Evolutionary conservation across 202 grass and related monocot genomes (phyloP).

Genomic region (Cymbopogon flexuosus): DNA sequence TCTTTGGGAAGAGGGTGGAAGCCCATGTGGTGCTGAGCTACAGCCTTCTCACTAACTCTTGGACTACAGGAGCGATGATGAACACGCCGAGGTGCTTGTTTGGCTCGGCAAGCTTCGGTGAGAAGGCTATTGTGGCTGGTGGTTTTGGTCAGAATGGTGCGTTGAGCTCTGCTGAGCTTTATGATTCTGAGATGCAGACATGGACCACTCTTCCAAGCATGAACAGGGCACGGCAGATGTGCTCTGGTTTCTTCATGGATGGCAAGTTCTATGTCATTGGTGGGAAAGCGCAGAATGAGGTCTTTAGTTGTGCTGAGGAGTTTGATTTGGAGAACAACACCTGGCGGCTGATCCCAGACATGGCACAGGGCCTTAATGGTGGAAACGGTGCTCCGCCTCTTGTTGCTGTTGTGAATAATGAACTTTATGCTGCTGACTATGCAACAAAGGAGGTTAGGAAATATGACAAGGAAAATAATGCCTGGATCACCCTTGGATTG

Average conservation of each 20-base stretch:
- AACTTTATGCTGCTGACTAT: constrained; percentile 54
- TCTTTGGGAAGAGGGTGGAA: constrained; percentile 42
- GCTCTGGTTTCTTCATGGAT: constrained; percentile 58
- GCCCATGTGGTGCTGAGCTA: constrained; percentile 47
- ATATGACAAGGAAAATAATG: constrained; percentile 43
- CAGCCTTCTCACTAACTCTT: constrained; percentile 42
- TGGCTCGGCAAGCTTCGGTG: constrained; percentile 45
- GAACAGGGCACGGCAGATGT: constrained; percentile 39
- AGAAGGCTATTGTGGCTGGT: constrained; percentile 49
- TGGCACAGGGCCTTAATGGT: constrained; percentile 46
- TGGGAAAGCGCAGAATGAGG: constrained; percentile 35
- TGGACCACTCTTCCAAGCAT: constrained; percentile 51
- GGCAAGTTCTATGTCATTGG: constrained; percentile 50
- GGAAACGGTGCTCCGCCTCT: constrained; percentile 44
- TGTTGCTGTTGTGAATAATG: constrained; percentile 55
- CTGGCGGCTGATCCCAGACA: constrained; percentile 43
- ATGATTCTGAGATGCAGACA: constrained; percentile 45
- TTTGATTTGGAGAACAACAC: constrained; percentile 47
- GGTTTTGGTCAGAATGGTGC: constrained; percentile 30
- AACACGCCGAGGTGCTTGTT: constrained; percentile 48
- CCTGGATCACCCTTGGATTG: constrained; percentile 49
- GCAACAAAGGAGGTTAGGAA: constrained; percentile 37
- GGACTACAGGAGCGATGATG: constrained; percentile 42
- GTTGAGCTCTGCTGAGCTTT: constrained; percentile 46
- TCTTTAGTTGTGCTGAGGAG: constrained; percentile 43